A percentile compares a stretch with the other conserved stretches of the same genome.
Evolutionary conservation across 1,284 basidiomycete species (phyloP).

Genomic region (Fistulinella cinereoalba): DNA sequence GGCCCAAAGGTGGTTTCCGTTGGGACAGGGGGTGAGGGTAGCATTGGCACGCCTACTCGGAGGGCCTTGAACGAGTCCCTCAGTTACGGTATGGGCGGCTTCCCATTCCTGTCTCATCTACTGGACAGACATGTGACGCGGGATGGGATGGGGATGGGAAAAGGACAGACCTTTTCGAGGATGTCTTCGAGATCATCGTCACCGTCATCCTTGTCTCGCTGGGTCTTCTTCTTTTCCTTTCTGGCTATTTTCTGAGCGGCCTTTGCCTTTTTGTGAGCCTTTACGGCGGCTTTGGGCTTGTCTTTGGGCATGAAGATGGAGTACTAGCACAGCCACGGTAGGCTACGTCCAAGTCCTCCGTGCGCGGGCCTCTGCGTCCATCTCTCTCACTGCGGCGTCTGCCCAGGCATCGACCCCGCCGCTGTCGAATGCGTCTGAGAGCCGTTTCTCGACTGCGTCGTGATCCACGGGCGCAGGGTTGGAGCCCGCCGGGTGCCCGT

Average conservation of each 20-base stretch:
- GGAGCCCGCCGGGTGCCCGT: slow-evolving; percentile 33
- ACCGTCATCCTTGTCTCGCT: slow-evolving; percentile 50
- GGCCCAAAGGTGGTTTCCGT: slow-evolving; percentile 76
- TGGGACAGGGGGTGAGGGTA: slow-evolving; percentile 74
- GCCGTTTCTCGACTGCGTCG: slow-evolving; percentile 46
- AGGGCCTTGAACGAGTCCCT: slow-evolving; percentile 75
- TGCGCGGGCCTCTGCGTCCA: slow-evolving; percentile 50
- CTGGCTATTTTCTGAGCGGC: slow-evolving; percentile 65
- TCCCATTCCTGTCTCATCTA: slow-evolving; percentile 79
- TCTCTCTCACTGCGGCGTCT: slow-evolving; percentile 46
- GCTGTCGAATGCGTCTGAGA: slow-evolving; percentile 52
- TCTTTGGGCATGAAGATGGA: slow-evolving; percentile 19
- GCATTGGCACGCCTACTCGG: slow-evolving; percentile 81
- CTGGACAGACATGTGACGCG: slow-evolving; percentile 24
- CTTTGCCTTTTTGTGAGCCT: slow-evolving; percentile 73
- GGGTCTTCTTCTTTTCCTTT: slow-evolving; percentile 67
- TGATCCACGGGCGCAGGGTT: slow-evolving; percentile 21
- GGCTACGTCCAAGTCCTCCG: slow-evolving; percentile 34
- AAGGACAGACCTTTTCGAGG: slow-evolving; percentile 60
- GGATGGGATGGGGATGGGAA: slow-evolving; percentile 1
- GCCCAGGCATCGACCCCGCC: slow-evolving; percentile 55
- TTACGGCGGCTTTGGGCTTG: slow-evolving; percentile 47
- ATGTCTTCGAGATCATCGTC: slow-evolving; percentile 80
- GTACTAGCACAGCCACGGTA: slow-evolving; percentile 1
- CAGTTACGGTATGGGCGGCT: slow-evolving; percentile 66